phyloP scores from a whole-genome alignment of 2,329 filamentous ascomycete genomes.

The Drechmeria coniospora region DNA sequence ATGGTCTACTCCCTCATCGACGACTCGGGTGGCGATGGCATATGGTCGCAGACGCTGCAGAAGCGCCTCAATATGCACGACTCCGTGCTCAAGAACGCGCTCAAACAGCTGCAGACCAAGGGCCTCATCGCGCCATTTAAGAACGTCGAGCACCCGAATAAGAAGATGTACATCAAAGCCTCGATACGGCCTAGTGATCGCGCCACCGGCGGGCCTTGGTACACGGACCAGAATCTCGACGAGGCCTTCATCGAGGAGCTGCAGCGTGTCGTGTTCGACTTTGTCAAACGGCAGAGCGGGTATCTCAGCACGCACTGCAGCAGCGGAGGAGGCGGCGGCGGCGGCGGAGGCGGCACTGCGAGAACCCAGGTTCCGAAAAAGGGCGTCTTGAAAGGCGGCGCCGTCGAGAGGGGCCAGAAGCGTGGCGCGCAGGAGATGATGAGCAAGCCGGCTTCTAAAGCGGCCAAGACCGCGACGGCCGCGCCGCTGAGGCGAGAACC shows the following conservation, averaged over 20 bases:
- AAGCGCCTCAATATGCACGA: conserved; percentile 70
- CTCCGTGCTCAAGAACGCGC: conserved; percentile 60
- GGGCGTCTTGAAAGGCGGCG: conserved; percentile 33
- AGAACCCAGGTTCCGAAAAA: conserved; percentile 38
- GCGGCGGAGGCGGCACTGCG: conserved; percentile 10
- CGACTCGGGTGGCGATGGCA: conserved; percentile 66
- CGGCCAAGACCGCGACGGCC: conserved; percentile 8
- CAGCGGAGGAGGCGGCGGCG: background rate
- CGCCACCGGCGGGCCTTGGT: conserved; percentile 88
- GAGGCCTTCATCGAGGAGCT: conserved; percentile 72
- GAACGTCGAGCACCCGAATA: conserved; percentile 76
- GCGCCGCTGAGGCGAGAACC: conserved; percentile 14
- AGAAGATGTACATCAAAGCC: conserved; percentile 92
- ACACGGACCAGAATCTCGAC: conserved; percentile 80
- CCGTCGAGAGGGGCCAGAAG: conserved; percentile 31
- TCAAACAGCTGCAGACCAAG: conserved; percentile 73
- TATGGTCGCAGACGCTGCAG: conserved; percentile 82
- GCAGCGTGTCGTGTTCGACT: conserved; percentile 56
- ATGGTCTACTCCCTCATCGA: conserved; percentile 85
- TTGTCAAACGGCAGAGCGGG: conserved; percentile 58
- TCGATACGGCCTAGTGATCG: conserved; percentile 74
- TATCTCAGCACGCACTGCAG: conserved; percentile 31
- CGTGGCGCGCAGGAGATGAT: conserved; percentile 28
- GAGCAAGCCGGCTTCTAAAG: conserved; percentile 14
- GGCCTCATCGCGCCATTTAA: conserved; percentile 79